Base-by-base conservation (phyloP, 768 basidiomycete genomes). In the Naganishia vishniacii region DNA sequence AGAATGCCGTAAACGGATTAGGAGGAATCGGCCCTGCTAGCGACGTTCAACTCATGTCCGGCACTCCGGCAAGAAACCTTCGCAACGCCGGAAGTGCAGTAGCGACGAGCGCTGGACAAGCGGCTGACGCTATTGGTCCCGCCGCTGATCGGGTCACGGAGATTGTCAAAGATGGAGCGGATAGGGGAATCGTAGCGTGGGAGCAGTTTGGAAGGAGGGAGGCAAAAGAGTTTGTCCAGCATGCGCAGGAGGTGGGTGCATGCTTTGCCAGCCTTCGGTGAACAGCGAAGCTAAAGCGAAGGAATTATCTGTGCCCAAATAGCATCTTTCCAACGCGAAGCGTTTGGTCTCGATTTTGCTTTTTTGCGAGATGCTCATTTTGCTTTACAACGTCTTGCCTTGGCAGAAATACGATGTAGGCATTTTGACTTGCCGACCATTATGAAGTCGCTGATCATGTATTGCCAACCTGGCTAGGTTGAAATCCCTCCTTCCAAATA, bases 401-500 rank as follows among this genome's bases (percentile, higher is more conserved):
- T 73, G 62, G 37, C 71, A 72, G 59, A 62, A 72, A 47, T 72
- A 73, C 66, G 72, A 72, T n/a, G 65, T 67, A 28, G 58, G 65
- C 49, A 15, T 4, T 5, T 6, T 32, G 1, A 18, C 41, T 47
- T n/a, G 9, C 26, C 28, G 18, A 16, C n/a, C 2, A 12, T 44
- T 58, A 65, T 6, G 51, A 40, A 20, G 70, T 69, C 11, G 18
- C 31, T 28, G 46, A 34, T 37, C 1, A 8, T 40, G 7, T 31
- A 16, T 25, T 25, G 37, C 13, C 1, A 3, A 41, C 16, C n/a
- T 20, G 7, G 3, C 9, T 29, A 67, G 53, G 18, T 67, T 34
- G 61, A 67, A 44, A 48, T 67, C 32, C 65, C 65, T 20, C 65
- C 65, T 1, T 67, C 65, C 4, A 49, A 67, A 25, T 67, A 46